Base-by-base conservation (phyloP, 306 rosid species). In the Crotalaria pallida region DNA sequence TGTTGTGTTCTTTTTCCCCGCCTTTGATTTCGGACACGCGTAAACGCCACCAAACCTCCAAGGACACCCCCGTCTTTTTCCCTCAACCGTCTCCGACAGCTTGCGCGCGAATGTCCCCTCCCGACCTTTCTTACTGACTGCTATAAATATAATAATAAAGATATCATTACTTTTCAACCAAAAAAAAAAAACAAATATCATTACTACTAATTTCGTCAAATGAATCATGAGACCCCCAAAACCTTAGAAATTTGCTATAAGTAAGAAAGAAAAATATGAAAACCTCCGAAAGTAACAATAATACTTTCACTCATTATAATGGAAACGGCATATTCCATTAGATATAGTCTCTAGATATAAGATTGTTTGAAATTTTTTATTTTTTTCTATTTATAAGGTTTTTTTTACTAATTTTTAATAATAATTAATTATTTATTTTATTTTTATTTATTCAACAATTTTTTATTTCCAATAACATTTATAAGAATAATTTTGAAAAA, bases 71-170 rank as follows among this genome's bases (percentile, higher is more conserved):
- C 23, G 93, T 86, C 84, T 45, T 77, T 86, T 75, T 45, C 0
- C 0, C 1, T 2, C n/a, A 80, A 80, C 84, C 5, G 82, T 44
- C 80, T 55, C 84, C 79, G 81, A 85, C 91, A 83, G 40, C 85
- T 85, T 79, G 79, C 89, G 96, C 96, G 91, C 96, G 84, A 89
- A 86, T 74, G 85, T 68, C 34, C 68, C 86, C 73, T 50, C 48
- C 65, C 17, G 51, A 67, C 74, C 79, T 19, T 61, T 63, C 2
- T 62, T 33, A 3, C 3, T 0, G 24, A 10, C 18, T 31, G 6
- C 26, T 23, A 52, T 8, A 0, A n/a, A n/a, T n/a, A n/a, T n/a
- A n/a, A n/a, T 5, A 2, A 21, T 51, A 17, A 16, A 6, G 2
- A 5, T 19, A 50, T 18, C 8, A 53, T 62, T 40, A 45, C 31